phyloP scores from a whole-genome alignment of 2,329 filamentous ascomycete species.

The Zopfia rhizophila region DNA sequence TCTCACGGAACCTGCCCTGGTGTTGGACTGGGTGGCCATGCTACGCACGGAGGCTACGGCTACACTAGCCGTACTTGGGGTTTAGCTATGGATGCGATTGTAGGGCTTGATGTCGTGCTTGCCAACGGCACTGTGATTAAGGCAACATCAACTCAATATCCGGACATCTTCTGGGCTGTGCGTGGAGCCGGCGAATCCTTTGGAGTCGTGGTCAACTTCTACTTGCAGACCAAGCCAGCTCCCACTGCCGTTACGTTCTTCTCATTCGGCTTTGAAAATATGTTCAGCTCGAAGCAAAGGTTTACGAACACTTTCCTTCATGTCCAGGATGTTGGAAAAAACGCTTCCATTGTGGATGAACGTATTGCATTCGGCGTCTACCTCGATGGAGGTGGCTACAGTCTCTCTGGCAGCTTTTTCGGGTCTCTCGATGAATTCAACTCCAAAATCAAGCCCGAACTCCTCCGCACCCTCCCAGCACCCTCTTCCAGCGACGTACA shows the following conservation, averaged over 20 bases:
- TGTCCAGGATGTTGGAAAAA: slow-evolving; percentile 54
- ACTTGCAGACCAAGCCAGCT: slow-evolving; percentile 42
- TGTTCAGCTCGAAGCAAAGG: slow-evolving; percentile 39
- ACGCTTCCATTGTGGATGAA: slow-evolving; percentile 53
- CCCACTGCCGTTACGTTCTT: slow-evolving; percentile 42
- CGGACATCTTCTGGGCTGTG: slow-evolving; percentile 56
- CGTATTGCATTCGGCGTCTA: slow-evolving; percentile 56
- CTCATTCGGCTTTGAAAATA: slow-evolving; percentile 26
- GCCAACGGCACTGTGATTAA: slow-evolving; percentile 52
- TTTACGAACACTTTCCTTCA: slow-evolving; percentile 53
- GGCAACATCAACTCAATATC: slow-evolving; percentile 42
- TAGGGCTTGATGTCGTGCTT: slow-evolving; percentile 50
- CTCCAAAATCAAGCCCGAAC: slow-evolving; percentile 48
- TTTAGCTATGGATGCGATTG: slow-evolving; percentile 48
- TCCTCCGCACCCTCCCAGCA: slow-evolving; percentile 50
- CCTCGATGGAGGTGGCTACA: slow-evolving; percentile 49
- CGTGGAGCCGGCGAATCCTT: slow-evolving; percentile 55
- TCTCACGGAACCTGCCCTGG: slow-evolving; percentile 65
- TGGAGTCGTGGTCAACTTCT: slow-evolving; percentile 52
- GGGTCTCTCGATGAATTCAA: slow-evolving; percentile 51
- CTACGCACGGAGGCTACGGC: slow-evolving; percentile 49
- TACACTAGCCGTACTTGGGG: slow-evolving; percentile 49
- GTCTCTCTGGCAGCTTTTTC: slow-evolving; percentile 54
- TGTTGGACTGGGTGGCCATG: slow-evolving; percentile 51
- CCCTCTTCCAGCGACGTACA: slow-evolving; percentile 33